phyloP scores from a whole-genome alignment of 352 stramenopile species.

The Phytophthora megakarya region DNA sequence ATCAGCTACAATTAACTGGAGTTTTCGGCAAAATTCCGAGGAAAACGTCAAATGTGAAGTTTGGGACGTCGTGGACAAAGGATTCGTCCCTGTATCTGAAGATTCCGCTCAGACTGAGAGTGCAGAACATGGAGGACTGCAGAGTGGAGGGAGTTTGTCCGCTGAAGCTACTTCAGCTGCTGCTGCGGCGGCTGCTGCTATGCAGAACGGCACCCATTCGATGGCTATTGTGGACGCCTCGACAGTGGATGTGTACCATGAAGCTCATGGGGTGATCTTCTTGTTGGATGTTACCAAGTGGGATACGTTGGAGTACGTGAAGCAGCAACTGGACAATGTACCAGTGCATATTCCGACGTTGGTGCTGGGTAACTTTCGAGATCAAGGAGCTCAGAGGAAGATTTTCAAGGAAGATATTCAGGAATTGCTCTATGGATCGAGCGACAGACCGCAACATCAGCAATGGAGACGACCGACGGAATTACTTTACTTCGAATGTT shows the following conservation, averaged over 20 bases:
- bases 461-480: slow-evolving; percentile 57
- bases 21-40: slow-evolving; percentile 61
- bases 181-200: slow-evolving; percentile 9
- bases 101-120: not conserved
- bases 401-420: slow-evolving; percentile 90
- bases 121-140: slow-evolving; percentile 25
- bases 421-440: slow-evolving; percentile 64
- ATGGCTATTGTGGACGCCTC: slow-evolving; percentile 82
- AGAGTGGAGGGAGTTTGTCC: slow-evolving; percentile 24
- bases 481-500: slow-evolving; percentile 86
- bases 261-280: slow-evolving; percentile 89
- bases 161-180: slow-evolving; percentile 32
- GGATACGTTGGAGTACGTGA: slow-evolving; percentile 85
- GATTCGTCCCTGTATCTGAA: slow-evolving; percentile 40
- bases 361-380: slow-evolving; percentile 84
- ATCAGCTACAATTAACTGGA: slow-evolving; percentile 89
- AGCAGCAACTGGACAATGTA: slow-evolving; percentile 69
- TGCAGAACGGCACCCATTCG: slow-evolving; percentile 50
- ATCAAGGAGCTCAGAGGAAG: slow-evolving; percentile 65
- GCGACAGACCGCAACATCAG: slow-evolving; percentile 37
- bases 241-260: slow-evolving; percentile 90
- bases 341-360: slow-evolving; percentile 80
- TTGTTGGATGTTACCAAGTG: slow-evolving; percentile 85
- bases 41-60: slow-evolving; percentile 92
- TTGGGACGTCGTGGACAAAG: slow-evolving; percentile 91